Conservation (phyloP, 1,139 yeast species). For the Blastobotrys ciferrii region DNA sequence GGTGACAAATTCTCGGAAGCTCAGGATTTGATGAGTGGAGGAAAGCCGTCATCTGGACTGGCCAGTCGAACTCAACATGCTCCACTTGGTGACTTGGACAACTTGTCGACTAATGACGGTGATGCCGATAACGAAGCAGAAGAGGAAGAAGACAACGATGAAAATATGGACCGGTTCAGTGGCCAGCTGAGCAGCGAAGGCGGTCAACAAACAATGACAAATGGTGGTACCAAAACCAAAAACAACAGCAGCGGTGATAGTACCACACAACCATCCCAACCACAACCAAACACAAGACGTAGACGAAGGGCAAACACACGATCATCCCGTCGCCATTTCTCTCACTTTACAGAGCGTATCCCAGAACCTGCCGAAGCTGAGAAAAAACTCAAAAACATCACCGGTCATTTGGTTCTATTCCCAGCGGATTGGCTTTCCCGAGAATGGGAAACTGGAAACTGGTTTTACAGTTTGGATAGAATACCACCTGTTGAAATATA, state of each 20-base stretch:
- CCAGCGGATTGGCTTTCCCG: conserved; percentile 88
- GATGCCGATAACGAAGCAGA: conserved; percentile 13
- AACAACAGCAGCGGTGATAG: not conserved
- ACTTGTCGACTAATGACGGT: conserved; percentile 8
- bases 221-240: not conserved
- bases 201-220: conserved; percentile 1
- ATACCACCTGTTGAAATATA: conserved; percentile 94
- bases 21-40: conserved; percentile 31
- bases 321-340: conserved; percentile 15
- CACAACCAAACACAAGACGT: conserved; percentile 1
- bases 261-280: not conserved
- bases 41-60: conserved; percentile 6
- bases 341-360: conserved; percentile 44
- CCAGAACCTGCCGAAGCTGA: conserved; percentile 79
- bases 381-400: conserved; percentile 65
- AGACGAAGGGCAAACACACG: conserved; percentile 15
- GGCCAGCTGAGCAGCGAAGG: not conserved
- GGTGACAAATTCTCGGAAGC: conserved; percentile 36
- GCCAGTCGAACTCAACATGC: conserved; percentile 20
- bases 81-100: conserved; percentile 24
- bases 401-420: conserved; percentile 85
- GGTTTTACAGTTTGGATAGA: conserved; percentile 94
- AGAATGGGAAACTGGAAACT: conserved; percentile 81
- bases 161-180: not conserved
- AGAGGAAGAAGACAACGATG: conserved; percentile 2